Percentiles rank a stretch among this genome's conserved stretches.
Evolutionary conservation across 768 basidiomycete species (phyloP).

Genomic region (Boletales sp.): DNA sequence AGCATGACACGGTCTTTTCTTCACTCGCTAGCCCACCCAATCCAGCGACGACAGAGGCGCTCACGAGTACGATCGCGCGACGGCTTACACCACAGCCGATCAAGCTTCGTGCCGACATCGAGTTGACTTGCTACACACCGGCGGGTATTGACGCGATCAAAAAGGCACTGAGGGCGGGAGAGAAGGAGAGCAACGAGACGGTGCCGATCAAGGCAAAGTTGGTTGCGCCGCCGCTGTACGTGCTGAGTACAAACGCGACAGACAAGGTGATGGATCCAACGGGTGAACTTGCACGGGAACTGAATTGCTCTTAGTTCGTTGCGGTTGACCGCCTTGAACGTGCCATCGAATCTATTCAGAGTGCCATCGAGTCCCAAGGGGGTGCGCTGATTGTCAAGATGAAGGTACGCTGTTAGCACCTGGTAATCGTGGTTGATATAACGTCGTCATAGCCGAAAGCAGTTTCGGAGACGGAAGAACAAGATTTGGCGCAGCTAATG

Average conservation of each 20-base stretch:
- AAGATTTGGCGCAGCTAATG: conserved; percentile 96
- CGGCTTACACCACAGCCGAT: conserved; percentile 97
- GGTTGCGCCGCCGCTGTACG: conserved; percentile 94
- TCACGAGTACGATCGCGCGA: conserved; percentile 84
- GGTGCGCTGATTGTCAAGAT: conserved; percentile 92
- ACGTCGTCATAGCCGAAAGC: conserved; percentile 79
- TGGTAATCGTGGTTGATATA: neutral
- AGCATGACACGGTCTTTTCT: conserved; percentile 78
- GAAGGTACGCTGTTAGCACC: conserved; percentile 55
- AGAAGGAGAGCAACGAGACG: conserved; percentile 79
- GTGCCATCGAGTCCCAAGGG: conserved; percentile 77
- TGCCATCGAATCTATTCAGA: conserved; percentile 88
- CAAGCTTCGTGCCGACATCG: conserved; percentile 97
- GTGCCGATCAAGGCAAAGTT: conserved; percentile 97
- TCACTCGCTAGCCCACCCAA: conserved; percentile 58
- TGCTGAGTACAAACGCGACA: conserved; percentile 92
- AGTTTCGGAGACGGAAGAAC: conserved; percentile 95
- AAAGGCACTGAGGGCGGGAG: conserved; percentile 84
- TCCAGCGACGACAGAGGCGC: conserved; percentile 53
- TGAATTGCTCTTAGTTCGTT: conserved; percentile 50
- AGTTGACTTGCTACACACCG: conserved; percentile 93
- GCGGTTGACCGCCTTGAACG: conserved; percentile 92
- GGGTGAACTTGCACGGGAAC: neutral
- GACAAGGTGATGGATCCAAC: conserved; percentile 64
- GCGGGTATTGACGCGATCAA: conserved; percentile 97